Percentiles rank a stretch among this genome's conserved stretches.
These are phyloP conservation scores for Penicillium sp. DNA, from an alignment of 2,329 filamentous ascomycete species.

Conservation along the genomic window DNA sequence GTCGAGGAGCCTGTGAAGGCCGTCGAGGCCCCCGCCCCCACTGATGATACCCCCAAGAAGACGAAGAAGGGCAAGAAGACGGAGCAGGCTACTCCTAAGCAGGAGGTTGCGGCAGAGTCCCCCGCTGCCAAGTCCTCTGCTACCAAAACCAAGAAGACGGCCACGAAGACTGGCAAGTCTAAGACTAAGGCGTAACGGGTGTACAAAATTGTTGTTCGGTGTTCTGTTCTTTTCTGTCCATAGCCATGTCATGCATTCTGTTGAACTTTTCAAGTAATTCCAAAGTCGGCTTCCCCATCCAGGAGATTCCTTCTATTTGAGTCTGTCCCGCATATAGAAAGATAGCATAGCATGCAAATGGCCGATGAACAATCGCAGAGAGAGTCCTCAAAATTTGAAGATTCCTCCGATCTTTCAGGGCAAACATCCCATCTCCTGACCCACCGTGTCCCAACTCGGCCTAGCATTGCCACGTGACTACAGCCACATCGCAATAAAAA, in stretches of 20 bases:
- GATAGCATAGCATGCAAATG: too few relatives aligned
- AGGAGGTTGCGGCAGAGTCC: conserved; percentile 26
- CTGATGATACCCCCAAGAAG: conserved; percentile 38
- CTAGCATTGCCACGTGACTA: conserved; percentile 29
- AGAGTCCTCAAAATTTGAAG: too few relatives aligned
- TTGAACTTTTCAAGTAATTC: not conserved
- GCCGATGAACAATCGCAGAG: too few relatives aligned
- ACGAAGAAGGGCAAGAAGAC: conserved; percentile 38
- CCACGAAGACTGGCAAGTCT: conserved; percentile 34
- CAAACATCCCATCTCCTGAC: conserved; percentile 6
- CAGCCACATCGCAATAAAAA: conserved; percentile 14
- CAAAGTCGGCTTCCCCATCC: too few relatives aligned
- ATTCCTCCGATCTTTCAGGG: not conserved
- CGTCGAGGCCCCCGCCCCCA: conserved; percentile 32
- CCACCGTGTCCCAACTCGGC: conserved; percentile 12
- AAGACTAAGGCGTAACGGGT: conserved; percentile 34
- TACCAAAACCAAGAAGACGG: conserved; percentile 33
- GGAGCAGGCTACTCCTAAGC: conserved; percentile 29
- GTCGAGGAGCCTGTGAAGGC: conserved; percentile 28
- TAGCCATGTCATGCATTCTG: conserved; percentile 26
- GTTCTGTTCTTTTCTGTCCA: conserved; percentile 21
- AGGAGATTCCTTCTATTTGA: too few relatives aligned
- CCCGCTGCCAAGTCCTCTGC: conserved; percentile 29
- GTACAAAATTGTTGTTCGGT: conserved; percentile 23
- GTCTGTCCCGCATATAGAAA: too few relatives aligned